Conservation (phyloP, 805 yeast species). For the Maudiozyma serrabonitensis region DNA sequence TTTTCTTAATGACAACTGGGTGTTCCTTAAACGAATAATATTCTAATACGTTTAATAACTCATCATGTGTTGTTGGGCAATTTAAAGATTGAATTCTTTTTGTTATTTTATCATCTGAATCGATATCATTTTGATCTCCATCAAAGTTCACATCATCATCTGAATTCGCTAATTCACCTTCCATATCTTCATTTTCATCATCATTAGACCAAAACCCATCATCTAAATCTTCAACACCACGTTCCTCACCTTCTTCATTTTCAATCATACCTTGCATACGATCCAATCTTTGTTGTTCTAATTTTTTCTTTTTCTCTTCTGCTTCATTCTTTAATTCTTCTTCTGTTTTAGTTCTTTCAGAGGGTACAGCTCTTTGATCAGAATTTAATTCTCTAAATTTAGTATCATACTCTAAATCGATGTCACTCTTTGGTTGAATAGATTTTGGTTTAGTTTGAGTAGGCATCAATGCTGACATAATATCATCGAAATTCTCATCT, state of each 20-base stretch:
- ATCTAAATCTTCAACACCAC: conserved; percentile 59
- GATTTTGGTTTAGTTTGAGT: conserved; percentile 10
- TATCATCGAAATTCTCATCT: conserved; percentile 65
- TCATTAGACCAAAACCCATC: conserved; percentile 60
- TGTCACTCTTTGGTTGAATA: conserved; percentile 26
- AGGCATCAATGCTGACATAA: conserved; percentile 43
- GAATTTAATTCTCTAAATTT: conserved; percentile 56
- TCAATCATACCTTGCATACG: conserved; percentile 65
- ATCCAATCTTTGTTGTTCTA: conserved; percentile 58
- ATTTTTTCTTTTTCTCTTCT: conserved; percentile 46
- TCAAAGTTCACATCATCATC: conserved; percentile 33
- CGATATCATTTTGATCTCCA: conserved; percentile 25
- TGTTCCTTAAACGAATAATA: conserved; percentile 34
- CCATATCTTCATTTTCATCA: conserved; percentile 34
- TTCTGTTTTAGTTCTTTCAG: conserved; percentile 70
- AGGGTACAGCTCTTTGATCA: conserved; percentile 71
- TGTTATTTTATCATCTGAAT: conserved; percentile 8
- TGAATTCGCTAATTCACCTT: conserved; percentile 30
- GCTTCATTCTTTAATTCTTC: conserved; percentile 59
- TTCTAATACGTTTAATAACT: conserved; percentile 31
- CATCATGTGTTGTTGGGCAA: conserved; percentile 44
- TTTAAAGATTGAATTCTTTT: conserved; percentile 12
- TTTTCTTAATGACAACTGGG: conserved; percentile 39
- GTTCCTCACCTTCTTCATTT: conserved; percentile 34
- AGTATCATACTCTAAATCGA: conserved; percentile 47